Conservation (phyloP, 768 basidiomycete genomes). For the Dacryopinax primogenitus region DNA sequence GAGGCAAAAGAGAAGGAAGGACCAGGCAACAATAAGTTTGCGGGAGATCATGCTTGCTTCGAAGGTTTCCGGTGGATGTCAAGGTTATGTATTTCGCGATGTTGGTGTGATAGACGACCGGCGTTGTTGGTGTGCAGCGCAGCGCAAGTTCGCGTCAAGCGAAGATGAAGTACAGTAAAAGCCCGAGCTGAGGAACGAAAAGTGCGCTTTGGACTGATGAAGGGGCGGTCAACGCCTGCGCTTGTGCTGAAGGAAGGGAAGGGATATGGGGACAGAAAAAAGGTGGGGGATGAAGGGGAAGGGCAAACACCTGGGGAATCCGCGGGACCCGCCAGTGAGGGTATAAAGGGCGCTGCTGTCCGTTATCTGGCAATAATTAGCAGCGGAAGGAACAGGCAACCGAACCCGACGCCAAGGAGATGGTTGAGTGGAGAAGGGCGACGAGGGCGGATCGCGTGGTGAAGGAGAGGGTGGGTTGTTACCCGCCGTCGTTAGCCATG, state of each 20-base stretch:
- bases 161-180: neutral
- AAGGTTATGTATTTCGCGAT: neutral
- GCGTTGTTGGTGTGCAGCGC: neutral
- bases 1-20: constrained; percentile 53
- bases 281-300: constrained; percentile 1
- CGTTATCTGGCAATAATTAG: neutral
- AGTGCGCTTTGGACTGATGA: neutral
- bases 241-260: neutral
- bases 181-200: neutral
- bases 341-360: constrained; percentile 5
- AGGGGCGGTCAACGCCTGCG: constrained; percentile 5
- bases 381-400: neutral
- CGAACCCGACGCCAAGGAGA: constrained; percentile 5
- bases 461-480: no score
- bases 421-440: neutral
- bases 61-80: neutral
- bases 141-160: neutral
- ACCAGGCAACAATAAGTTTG: constrained; percentile 58
- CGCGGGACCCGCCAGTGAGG: neutral
- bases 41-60: constrained; percentile 46
- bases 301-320: neutral
- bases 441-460: neutral
- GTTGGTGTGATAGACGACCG: constrained; percentile 4
- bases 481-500: neutral
- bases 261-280: no score